Percentiles rank a stretch among this genome's conserved stretches.
Evolutionary conservation across 169 alveolate genomes (phyloP).

Genomic region (Plasmodium gonderi): DNA sequence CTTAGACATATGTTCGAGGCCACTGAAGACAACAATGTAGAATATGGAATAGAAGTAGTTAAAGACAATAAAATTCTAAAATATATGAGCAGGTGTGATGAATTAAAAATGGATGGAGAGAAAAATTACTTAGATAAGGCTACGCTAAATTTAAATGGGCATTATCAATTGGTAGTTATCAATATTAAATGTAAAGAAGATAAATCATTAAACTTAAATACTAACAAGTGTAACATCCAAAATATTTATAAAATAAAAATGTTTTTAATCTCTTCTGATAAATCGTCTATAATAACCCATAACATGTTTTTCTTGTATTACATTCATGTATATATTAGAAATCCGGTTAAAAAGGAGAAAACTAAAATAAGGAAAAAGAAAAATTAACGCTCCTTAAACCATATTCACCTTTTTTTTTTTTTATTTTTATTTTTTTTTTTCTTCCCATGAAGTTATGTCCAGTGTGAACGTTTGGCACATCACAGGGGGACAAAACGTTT

Average conservation of each 20-base stretch:
- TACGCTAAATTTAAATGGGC: slow-evolving; percentile 47
- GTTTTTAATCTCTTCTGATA: slow-evolving; percentile 45
- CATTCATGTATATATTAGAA: slow-evolving; percentile 23
- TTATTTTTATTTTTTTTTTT: background rate
- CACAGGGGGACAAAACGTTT: too few relatives aligned
- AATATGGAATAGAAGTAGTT: slow-evolving; percentile 20
- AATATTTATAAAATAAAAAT: slow-evolving; percentile 39
- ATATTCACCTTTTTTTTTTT: background rate
- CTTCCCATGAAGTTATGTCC: too few relatives aligned
- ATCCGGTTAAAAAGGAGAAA: slow-evolving; percentile 14
- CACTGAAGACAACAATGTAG: background rate
- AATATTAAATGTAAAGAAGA: slow-evolving; percentile 32
- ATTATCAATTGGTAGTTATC: slow-evolving; percentile 27
- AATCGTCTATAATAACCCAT: slow-evolving; percentile 39
- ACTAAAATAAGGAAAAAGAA: slow-evolving; percentile 15
- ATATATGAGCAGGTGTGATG: slow-evolving; percentile 3
- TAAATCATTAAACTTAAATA: background rate
- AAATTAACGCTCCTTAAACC: background rate
- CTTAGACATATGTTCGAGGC: slow-evolving; percentile 34
- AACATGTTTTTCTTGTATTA: slow-evolving; percentile 27
- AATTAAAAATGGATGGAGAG: background rate
- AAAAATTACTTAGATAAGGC: slow-evolving; percentile 7
- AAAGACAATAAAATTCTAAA: slow-evolving; percentile 28
- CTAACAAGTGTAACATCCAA: slow-evolving; percentile 22
- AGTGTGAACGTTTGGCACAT: too few relatives aligned